Conservation (phyloP, 2,329 filamentous ascomycete genomes). For the Xylaria sp. region DNA sequence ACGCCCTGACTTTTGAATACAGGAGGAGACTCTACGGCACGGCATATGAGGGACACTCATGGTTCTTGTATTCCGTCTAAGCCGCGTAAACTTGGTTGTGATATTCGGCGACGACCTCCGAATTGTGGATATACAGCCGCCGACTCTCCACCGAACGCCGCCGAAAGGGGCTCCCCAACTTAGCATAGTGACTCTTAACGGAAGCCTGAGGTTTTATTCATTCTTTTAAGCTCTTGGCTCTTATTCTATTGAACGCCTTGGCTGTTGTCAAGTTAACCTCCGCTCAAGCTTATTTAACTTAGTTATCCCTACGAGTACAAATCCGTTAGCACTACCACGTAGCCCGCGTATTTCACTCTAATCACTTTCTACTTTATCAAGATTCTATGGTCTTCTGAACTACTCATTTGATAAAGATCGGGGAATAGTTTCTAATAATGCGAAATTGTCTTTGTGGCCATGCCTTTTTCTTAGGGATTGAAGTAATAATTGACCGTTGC, state of each 20-base stretch:
- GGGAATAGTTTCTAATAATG: background rate
- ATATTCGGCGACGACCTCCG: conserved; percentile 31
- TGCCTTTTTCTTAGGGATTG: background rate
- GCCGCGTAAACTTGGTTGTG: background rate
- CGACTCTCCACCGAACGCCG: conserved; percentile 35
- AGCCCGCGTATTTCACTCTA: background rate
- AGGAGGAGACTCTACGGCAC: background rate
- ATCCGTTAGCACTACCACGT: background rate
- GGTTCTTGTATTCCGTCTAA: background rate
- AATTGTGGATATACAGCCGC: conserved; percentile 30
- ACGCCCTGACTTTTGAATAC: too few relatives aligned
- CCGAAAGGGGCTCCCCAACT: conserved; percentile 25
- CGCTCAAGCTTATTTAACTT: background rate
- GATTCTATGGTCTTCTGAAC: background rate
- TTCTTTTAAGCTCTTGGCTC: background rate
- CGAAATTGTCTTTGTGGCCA: background rate
- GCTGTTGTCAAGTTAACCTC: background rate
- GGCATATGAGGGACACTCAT: background rate
- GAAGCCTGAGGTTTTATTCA: too few relatives aligned
- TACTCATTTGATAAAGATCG: too few relatives aligned
- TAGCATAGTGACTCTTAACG: background rate
- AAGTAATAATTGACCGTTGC: background rate
- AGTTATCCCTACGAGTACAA: background rate
- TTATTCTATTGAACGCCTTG: too few relatives aligned
- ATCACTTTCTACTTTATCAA: background rate